A percentile compares a stretch with the other conserved stretches of the same genome.
Evolutionary conservation across 176 grass and related monocot species (phyloP).

Genomic region (Ensete ventricosum): DNA sequence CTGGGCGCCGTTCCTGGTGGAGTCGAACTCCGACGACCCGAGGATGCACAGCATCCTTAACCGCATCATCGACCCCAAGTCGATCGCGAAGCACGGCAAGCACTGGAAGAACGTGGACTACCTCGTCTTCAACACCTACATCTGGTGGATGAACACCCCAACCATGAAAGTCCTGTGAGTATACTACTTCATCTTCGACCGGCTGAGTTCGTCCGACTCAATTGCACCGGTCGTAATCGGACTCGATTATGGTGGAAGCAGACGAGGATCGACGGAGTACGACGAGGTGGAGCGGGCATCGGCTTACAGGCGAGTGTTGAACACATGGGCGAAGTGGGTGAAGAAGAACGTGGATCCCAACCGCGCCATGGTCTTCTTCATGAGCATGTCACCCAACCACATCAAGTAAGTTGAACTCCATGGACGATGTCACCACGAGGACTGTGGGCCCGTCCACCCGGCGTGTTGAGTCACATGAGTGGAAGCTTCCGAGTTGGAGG

Average conservation of each 20-base stretch:
- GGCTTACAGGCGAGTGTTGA: slow-evolving; percentile 71
- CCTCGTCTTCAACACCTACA: slow-evolving; percentile 96
- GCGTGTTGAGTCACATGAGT: neutral
- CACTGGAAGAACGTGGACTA: slow-evolving; percentile 90
- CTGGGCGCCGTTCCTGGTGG: slow-evolving; percentile 97
- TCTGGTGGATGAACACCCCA: slow-evolving; percentile 93
- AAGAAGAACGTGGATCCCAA: slow-evolving; percentile 78
- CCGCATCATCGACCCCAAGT: slow-evolving; percentile 70
- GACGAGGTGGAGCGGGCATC: slow-evolving; percentile 65
- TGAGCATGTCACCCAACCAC: slow-evolving; percentile 95
- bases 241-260: neutral
- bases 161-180: slow-evolving; percentile 90
- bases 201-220: neutral
- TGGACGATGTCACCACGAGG: no score
- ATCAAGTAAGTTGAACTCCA: slow-evolving; percentile 41
- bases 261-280: slow-evolving; percentile 59
- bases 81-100: slow-evolving; percentile 64
- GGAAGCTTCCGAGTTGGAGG: neutral
- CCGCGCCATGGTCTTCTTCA: slow-evolving; percentile 80
- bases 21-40: slow-evolving; percentile 96
- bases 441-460: no score
- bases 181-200: neutral
- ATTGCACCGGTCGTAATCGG: neutral
- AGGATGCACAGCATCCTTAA: slow-evolving; percentile 80
- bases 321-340: slow-evolving; percentile 87